phyloP scores from a whole-genome alignment of 305 asterid genomes.

The Rubia peregrina region DNA sequence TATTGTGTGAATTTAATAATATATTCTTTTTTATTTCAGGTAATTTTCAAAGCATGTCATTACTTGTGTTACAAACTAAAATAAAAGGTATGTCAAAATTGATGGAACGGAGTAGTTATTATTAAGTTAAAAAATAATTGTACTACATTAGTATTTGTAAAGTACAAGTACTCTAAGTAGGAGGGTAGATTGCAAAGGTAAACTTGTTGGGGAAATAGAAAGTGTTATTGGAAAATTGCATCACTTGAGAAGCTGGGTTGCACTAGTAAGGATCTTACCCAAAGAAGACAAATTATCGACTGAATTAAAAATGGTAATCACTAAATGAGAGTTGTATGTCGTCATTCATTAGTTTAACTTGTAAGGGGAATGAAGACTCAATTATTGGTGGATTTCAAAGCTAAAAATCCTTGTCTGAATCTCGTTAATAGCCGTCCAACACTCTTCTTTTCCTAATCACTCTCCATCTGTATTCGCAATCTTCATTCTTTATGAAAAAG shows the following conservation, averaged over 20 bases:
- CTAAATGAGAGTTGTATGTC: not conserved
- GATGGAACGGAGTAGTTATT: too few relatives aligned
- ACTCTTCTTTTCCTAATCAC: not conserved
- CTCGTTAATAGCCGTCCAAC: not conserved
- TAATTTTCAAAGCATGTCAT: too few relatives aligned
- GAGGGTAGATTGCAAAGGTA: not conserved
- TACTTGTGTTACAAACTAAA: too few relatives aligned
- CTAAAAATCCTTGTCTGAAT: not conserved
- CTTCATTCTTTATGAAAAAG: not conserved
- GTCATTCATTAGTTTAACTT: constrained; percentile 10
- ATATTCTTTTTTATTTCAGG: too few relatives aligned
- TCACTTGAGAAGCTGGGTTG: not conserved
- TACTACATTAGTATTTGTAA: too few relatives aligned
- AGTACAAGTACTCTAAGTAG: too few relatives aligned
- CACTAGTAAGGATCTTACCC: not conserved
- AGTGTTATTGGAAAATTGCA: not conserved
- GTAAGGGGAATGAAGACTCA: too few relatives aligned
- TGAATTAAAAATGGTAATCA: not conserved
- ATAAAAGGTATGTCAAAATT: too few relatives aligned
- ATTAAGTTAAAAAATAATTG: too few relatives aligned
- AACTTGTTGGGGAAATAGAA: constrained; percentile 12
- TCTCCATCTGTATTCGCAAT: not conserved
- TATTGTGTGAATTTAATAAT: too few relatives aligned
- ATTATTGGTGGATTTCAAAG: constrained; percentile 8
- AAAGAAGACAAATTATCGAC: not conserved